Evolutionary conservation across 768 basidiomycete genomes (phyloP).

Genomic region (Hygrophorus russula): DNA sequence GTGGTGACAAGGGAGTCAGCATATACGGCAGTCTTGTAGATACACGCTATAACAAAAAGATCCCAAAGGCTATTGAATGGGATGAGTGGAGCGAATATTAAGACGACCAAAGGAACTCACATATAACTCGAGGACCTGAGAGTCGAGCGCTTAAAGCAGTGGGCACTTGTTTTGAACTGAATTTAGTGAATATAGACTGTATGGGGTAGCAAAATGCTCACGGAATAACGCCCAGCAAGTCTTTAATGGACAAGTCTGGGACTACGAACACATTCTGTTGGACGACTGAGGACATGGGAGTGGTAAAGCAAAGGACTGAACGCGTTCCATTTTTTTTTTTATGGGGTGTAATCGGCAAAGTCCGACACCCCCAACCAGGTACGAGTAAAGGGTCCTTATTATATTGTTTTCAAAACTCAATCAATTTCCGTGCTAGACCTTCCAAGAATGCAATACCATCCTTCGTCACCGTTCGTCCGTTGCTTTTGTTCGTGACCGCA

Average conservation of each 20-base stretch:
- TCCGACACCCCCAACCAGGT: too few relatives aligned
- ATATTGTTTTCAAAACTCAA: constrained; percentile 22
- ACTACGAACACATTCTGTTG: constrained; percentile 57
- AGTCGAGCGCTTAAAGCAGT: constrained; percentile 88
- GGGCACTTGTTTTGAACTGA: too few relatives aligned
- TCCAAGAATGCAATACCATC: constrained; percentile 23
- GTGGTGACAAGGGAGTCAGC: constrained; percentile 55
- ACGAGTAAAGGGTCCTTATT: too few relatives aligned
- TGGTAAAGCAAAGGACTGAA: too few relatives aligned
- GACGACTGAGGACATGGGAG: too few relatives aligned
- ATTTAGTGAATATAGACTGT: too few relatives aligned
- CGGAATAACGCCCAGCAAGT: constrained; percentile 78
- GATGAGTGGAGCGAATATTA: constrained; percentile 1
- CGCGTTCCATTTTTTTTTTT: too few relatives aligned
- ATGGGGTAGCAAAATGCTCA: constrained; percentile 24
- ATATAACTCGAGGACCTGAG: constrained; percentile 69
- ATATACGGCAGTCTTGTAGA: constrained; percentile 59
- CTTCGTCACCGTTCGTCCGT: constrained; percentile 65
- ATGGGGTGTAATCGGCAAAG: too few relatives aligned
- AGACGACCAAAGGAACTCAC: constrained; percentile 28
- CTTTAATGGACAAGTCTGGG: constrained; percentile 82
- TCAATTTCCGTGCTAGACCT: constrained; percentile 44
- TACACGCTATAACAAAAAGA: constrained; percentile 48
- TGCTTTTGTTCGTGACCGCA: constrained; percentile 54
- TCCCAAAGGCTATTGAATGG: constrained; percentile 54